Conservation (phyloP, 2,329 filamentous ascomycete genomes). For the Bimuria novae-zelandiae region DNA sequence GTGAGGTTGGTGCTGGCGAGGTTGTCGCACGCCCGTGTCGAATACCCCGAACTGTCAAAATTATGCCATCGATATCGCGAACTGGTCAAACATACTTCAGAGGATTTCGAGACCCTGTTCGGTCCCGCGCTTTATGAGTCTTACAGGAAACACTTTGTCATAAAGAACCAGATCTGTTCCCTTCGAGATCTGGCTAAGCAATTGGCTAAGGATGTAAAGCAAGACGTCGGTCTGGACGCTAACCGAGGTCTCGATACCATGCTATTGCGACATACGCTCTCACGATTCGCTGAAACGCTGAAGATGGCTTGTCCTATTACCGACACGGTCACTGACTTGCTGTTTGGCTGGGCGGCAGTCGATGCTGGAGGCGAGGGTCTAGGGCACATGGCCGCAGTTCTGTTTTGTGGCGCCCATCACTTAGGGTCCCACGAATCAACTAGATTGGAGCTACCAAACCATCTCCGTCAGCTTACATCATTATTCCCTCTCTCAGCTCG, state of each 20-base stretch:
- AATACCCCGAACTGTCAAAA: no score
- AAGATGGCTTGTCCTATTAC: not conserved
- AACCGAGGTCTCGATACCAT: not conserved
- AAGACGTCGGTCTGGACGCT: not conserved
- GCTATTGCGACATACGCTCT: not conserved
- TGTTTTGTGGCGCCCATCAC: not conserved
- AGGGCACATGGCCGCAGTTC: not conserved
- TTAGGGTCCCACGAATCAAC: no score
- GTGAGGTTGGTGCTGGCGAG: no score
- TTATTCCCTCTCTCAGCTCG: not conserved
- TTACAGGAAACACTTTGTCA: not conserved
- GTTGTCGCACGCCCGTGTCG: no score
- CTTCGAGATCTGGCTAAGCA: no score
- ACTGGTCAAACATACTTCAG: not conserved
- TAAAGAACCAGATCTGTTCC: not conserved
- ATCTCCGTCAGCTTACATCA: not conserved
- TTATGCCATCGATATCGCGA: not conserved
- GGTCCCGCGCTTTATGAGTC: not conserved
- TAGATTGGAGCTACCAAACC: no score
- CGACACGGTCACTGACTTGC: not conserved
- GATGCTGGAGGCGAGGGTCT: not conserved
- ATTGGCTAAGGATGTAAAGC: not conserved
- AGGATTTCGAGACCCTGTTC: not conserved
- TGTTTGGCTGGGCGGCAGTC: not conserved
- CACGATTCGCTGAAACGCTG: not conserved